Evolutionary conservation across 495 filamentous ascomycete species (phyloP).

Genomic region (Penicillium subrubescens): DNA sequence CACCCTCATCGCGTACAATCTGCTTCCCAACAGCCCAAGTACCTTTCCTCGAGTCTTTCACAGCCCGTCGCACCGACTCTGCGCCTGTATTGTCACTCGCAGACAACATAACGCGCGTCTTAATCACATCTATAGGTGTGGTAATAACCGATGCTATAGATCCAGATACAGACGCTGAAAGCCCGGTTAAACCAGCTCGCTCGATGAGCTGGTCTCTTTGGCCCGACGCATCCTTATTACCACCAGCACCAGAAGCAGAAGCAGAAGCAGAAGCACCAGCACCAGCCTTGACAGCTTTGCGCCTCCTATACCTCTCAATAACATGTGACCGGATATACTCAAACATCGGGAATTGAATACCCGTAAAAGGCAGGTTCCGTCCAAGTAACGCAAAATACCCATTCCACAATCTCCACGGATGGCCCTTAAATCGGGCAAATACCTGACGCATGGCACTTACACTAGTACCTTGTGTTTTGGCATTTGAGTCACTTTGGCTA

Average conservation of each 20-base stretch:
- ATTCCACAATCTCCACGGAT: constrained; percentile 66
- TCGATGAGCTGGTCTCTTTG: constrained; percentile 25
- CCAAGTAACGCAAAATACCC: constrained; percentile 80
- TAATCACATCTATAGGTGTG: constrained; percentile 82
- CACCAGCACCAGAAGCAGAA: background rate
- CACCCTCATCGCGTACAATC: constrained; percentile 63
- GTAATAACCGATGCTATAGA: constrained; percentile 70
- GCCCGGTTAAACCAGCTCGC: constrained; percentile 67
- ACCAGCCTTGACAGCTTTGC: constrained; percentile 15
- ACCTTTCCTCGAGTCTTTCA: constrained; percentile 26
- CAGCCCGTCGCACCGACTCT: constrained; percentile 2
- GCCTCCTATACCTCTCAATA: constrained; percentile 33
- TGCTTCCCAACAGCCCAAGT: constrained; percentile 59
- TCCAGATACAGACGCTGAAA: constrained; percentile 70
- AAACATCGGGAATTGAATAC: constrained; percentile 85
- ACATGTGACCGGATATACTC: constrained; percentile 60
- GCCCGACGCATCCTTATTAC: background rate
- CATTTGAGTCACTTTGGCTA: background rate
- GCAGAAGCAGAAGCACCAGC: background rate
- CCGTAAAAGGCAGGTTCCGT: constrained; percentile 83
- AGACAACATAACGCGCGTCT: constrained; percentile 74
- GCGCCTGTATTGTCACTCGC: constrained; percentile 33
- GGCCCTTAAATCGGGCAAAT: constrained; percentile 53
- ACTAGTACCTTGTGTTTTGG: background rate
- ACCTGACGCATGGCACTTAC: constrained; percentile 52